Percentiles rank a stretch among this genome's conserved stretches.
Conservation (phyloP, 169 alveolate genomes). For the Eimeria maxima region DNA sequence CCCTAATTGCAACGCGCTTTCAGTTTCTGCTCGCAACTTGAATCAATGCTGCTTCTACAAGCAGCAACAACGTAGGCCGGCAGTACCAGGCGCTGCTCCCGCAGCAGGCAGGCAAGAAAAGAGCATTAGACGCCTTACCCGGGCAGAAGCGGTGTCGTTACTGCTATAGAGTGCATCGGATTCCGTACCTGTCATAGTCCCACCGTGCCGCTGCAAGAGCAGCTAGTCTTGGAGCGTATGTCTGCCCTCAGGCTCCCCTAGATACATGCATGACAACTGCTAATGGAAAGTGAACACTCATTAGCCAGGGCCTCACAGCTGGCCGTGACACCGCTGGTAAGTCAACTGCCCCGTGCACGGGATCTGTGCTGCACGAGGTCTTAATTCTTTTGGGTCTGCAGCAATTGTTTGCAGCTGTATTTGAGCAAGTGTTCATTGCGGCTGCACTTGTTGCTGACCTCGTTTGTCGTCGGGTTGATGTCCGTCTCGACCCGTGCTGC, state of each 20-base stretch:
- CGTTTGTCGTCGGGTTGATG: not conserved
- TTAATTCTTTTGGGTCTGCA: not conserved
- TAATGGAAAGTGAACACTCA: not conserved
- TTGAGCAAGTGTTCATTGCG: not conserved
- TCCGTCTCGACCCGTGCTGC: conserved; percentile 35
- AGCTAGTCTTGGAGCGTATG: conserved; percentile 19
- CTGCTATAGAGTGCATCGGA: conserved; percentile 1
- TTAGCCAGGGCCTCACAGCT: not conserved
- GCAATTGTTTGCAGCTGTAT: not conserved
- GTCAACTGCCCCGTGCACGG: not conserved
- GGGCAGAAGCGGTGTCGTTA: not conserved
- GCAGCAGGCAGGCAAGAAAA: not conserved
- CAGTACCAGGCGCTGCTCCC: not conserved
- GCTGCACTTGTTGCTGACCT: conserved; percentile 3
- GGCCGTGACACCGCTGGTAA: not conserved
- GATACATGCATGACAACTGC: not conserved
- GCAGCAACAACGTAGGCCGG: not conserved
- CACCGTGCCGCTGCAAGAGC: not conserved
- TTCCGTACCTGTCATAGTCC: conserved; percentile 22
- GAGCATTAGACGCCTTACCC: not conserved
- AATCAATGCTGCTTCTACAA: not conserved
- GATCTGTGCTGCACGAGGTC: not conserved
- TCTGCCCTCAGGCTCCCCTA: not conserved
- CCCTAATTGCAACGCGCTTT: not conserved
- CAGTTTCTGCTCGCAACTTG: conserved; percentile 34